A percentile compares a stretch with the other conserved stretches of the same genome.
phyloP scores from a whole-genome alignment of 805 yeast genomes.

The Lipomyces anomalus region DNA sequence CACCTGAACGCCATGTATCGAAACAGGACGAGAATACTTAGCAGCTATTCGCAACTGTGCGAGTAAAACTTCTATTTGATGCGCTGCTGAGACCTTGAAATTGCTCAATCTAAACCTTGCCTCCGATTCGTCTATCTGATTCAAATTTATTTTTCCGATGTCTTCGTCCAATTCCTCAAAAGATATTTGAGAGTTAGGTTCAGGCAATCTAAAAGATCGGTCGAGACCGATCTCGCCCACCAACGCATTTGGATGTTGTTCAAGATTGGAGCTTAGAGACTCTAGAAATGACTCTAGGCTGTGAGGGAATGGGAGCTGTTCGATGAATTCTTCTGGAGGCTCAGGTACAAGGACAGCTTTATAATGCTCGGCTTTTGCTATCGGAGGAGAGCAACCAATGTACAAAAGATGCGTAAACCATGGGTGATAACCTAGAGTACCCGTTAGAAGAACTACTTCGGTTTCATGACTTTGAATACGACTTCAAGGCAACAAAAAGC shows the following conservation, averaged over 20 bases:
- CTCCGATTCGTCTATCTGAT: constrained; percentile 51
- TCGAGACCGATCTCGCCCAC: constrained; percentile 94
- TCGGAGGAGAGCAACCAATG: constrained; percentile 23
- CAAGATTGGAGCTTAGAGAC: constrained; percentile 34
- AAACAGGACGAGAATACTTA: constrained; percentile 46
- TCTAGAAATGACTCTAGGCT: constrained; percentile 36
- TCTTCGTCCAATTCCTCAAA: constrained; percentile 36
- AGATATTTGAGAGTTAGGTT: constrained; percentile 41
- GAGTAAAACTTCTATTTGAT: constrained; percentile 54
- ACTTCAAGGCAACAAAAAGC: too few species aligned
- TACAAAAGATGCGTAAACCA: constrained; percentile 76
- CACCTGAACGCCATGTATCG: constrained; percentile 80
- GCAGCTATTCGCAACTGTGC: constrained; percentile 53
- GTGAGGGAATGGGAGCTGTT: constrained; percentile 57
- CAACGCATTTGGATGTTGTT: constrained; percentile 36
- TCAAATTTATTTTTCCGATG: constrained; percentile 24
- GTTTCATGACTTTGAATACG: too few species aligned
- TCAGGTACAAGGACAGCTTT: constrained; percentile 40
- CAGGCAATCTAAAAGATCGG: constrained; percentile 63
- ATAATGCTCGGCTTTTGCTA: constrained; percentile 52
- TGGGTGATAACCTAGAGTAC: constrained; percentile 70
- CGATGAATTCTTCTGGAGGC: constrained; percentile 38
- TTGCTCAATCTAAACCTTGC: constrained; percentile 36
- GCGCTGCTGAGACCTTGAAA: constrained; percentile 56
- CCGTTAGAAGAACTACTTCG: background rate